phyloP scores from a whole-genome alignment of 345 rosid species.

The Toxicodendron radicans region DNA sequence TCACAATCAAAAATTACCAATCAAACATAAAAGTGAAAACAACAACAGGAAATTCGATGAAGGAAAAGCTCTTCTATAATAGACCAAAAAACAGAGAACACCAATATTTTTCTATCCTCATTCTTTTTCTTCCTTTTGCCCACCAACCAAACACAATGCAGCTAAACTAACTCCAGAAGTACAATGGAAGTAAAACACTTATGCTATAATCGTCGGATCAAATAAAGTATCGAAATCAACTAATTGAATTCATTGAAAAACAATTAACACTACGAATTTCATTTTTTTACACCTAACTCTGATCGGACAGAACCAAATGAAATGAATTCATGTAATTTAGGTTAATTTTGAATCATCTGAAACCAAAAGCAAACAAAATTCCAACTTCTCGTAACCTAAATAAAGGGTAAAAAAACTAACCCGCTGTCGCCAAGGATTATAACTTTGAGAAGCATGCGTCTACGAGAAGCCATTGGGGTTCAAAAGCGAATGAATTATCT shows the following conservation, averaged over 20 bases:
- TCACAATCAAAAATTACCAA: background rate
- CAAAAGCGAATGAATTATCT: slow-evolving; percentile 8
- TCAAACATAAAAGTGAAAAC: background rate
- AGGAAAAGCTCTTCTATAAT: background rate
- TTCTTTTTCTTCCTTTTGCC: background rate
- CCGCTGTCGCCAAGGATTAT: slow-evolving; percentile 91
- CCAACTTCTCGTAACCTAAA: background rate
- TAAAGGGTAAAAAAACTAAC: slow-evolving; percentile 29
- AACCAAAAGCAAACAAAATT: background rate
- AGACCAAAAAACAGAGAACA: too few species aligned
- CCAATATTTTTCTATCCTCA: background rate
- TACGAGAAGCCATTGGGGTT: slow-evolving; percentile 66
- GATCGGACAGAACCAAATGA: background rate
- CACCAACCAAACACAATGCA: slow-evolving; percentile 14
- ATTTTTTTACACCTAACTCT: background rate
- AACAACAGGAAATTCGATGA: background rate
- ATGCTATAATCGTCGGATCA: background rate
- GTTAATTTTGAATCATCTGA: too few species aligned
- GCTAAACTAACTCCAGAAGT: background rate
- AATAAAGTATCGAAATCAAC: background rate
- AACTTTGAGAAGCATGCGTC: slow-evolving; percentile 81
- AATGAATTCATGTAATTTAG: background rate
- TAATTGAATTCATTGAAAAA: background rate
- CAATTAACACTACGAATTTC: background rate
- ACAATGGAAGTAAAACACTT: background rate